phyloP scores from a whole-genome alignment of 129 eudicot genomes.

The Silybum marianum region DNA sequence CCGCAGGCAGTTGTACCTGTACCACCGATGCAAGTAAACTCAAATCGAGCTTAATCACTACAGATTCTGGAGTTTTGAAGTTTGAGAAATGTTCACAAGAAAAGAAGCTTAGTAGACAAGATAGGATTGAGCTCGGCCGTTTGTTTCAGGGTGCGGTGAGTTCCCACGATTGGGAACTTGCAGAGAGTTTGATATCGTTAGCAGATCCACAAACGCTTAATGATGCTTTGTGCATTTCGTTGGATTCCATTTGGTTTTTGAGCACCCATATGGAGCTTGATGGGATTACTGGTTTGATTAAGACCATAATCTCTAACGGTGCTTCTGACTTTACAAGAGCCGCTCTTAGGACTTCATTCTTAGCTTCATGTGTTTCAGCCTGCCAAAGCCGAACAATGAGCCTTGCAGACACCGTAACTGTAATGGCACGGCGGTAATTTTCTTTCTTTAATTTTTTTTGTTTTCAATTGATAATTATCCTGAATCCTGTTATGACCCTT shows the following conservation, averaged over 20 bases:
- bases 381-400: conserved; percentile 92
- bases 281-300: conserved; percentile 75
- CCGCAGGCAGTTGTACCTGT: conserved; percentile 42
- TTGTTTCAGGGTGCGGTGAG: conserved; percentile 92
- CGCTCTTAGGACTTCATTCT: conserved; percentile 90
- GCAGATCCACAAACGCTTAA: conserved; percentile 90
- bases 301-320: conserved; percentile 75
- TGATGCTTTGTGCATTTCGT: conserved; percentile 88
- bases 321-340: conserved; percentile 95
- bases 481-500: not conserved
- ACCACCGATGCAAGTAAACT: conserved; percentile 60
- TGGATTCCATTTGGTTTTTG: conserved; percentile 92
- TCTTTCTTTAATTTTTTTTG: not conserved
- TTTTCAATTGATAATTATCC: not conserved
- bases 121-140: conserved; percentile 83
- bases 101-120: conserved; percentile 85
- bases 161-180: conserved; percentile 86
- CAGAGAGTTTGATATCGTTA: conserved; percentile 67
- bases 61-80: conserved; percentile 44
- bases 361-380: conserved; percentile 96
- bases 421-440: conserved; percentile 85
- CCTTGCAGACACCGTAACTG: conserved; percentile 86
- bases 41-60: conserved; percentile 48
- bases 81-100: conserved; percentile 43
- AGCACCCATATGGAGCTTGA: conserved; percentile 64